Evolutionary conservation across 768 basidiomycete genomes (phyloP), one percentile per base, ranked within the genome.

Genomic region (Agrocybe chaxingu): DNA sequence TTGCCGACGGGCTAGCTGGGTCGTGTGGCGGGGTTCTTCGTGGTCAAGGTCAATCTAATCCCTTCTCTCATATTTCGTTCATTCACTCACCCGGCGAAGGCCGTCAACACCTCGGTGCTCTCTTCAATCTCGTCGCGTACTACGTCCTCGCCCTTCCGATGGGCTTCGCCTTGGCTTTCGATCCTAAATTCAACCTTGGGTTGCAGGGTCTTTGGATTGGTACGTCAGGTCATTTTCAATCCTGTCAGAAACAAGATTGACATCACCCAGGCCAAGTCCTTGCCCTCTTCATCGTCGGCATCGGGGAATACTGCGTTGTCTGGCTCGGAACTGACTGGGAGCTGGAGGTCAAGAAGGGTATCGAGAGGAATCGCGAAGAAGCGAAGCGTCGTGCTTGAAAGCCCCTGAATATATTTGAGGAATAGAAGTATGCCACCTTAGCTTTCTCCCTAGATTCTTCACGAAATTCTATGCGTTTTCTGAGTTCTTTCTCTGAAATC

Each of bases 171-270:
- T 77, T 93, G 9, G 76, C 88, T 5, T 91, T 92, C 65, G 72
- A 74, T 57, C 57, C 61, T 3, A 60, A 64, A n/a, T 72, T 71
- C 51, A 33, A 58, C 36, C 61, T 72, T n/a, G 83, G 75, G 1
- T 73, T 94, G 11, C 69, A 75, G 41, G 92, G 92, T 9, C 73
- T 95, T 9, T 95, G 92, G 92, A 78, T 88, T 45, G 92, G 91
- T 63, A 61, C 68, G 51, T 4, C 77, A 3, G 50, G 54, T 64
- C 36, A n/a, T 8, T 38, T 32, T 31, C 2, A 3, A 47, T 19
- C 35, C 10, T 7, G 11, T 24, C 33, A 18, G 9, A 45, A 9
- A 37, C 36, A 45, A n/a, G 41, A 36, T 49, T 7, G 1, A 11
- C 37, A 33, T 47, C 29, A 42, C 24, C 48, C 53, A 83, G 87